Evolutionary conservation across 192 early-diverging fungal species (phyloP).

Genomic region (Phycomyces blakesleeanus): DNA sequence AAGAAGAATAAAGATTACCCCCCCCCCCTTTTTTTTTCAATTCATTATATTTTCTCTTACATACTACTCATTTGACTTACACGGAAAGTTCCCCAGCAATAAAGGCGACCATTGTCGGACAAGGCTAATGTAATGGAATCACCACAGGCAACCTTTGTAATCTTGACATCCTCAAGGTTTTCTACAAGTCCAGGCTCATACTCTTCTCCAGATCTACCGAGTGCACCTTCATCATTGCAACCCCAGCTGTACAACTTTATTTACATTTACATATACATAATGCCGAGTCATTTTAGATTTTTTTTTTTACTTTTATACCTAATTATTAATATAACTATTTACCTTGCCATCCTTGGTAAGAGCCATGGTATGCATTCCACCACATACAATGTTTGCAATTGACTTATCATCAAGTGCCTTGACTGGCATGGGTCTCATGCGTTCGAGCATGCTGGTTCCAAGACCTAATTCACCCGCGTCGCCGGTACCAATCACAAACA

Average conservation of each 20-base stretch:
- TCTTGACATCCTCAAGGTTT: constrained; percentile 67
- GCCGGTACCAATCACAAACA: constrained; percentile 84
- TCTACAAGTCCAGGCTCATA: constrained; percentile 62
- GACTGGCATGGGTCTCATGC: constrained; percentile 72
- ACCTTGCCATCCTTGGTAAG: constrained; percentile 70
- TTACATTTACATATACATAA: too few relatives aligned
- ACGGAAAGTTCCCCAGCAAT: constrained; percentile 83
- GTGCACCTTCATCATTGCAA: constrained; percentile 88
- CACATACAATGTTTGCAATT: constrained; percentile 77
- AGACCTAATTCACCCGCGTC: constrained; percentile 91
- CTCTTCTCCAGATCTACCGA: constrained; percentile 73
- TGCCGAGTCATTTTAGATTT: too few relatives aligned
- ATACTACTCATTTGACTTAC: constrained; percentile 26
- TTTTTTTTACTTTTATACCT: too few relatives aligned
- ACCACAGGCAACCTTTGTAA: constrained; percentile 79
- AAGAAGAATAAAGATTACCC: too few relatives aligned
- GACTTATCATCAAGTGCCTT: constrained; percentile 61
- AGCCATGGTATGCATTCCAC: constrained; percentile 87
- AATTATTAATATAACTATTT: too few relatives aligned
- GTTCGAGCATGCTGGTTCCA: constrained; percentile 76
- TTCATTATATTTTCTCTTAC: too few relatives aligned
- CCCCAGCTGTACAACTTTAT: constrained; percentile 87
- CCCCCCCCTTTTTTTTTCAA: too few relatives aligned
- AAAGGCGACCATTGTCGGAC: constrained; percentile 73
- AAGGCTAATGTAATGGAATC: constrained; percentile 82